These are phyloP conservation scores for Thymus quinquecostatus DNA, from an alignment of 257 asterid species.

Conservation along the genomic window DNA sequence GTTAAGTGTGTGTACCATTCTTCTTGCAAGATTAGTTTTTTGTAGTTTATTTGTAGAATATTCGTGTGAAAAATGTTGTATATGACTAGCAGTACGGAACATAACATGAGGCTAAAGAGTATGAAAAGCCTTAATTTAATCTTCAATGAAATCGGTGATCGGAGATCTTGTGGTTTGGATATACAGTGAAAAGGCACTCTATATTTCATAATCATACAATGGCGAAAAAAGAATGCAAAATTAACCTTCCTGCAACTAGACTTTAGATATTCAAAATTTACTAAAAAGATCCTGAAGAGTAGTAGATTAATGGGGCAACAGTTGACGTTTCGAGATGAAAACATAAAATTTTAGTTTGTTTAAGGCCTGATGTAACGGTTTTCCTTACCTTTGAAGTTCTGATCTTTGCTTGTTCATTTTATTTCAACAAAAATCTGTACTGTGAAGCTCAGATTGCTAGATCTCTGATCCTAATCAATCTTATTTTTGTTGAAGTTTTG, in stretches of 20 bases:
- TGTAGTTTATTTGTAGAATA: too few species aligned
- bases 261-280: conserved; percentile 7
- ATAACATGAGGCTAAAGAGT: neutral
- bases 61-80: too few species aligned
- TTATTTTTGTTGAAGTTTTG: neutral
- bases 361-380: conserved; percentile 2
- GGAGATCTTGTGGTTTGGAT: neutral
- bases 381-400: neutral
- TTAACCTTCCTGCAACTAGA: neutral
- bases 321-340: conserved; percentile 1
- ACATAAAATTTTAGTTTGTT: neutral
- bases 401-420: conserved; percentile 2
- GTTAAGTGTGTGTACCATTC: too few species aligned
- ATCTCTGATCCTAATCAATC: neutral
- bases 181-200: neutral
- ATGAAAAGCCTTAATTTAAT: neutral
- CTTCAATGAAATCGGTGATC: neutral
- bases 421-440: neutral
- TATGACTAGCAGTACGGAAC: too few species aligned
- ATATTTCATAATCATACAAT: too few species aligned
- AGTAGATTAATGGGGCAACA: neutral
- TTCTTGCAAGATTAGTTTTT: too few species aligned
- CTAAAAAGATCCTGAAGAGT: neutral
- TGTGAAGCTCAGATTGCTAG: conserved; percentile 1
- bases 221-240: too few species aligned